A percentile compares a stretch with the other conserved stretches of the same genome.
These are phyloP conservation scores for Rhododendron vialii DNA, from an alignment of 148 eudicot species.

Conservation along the genomic window DNA sequence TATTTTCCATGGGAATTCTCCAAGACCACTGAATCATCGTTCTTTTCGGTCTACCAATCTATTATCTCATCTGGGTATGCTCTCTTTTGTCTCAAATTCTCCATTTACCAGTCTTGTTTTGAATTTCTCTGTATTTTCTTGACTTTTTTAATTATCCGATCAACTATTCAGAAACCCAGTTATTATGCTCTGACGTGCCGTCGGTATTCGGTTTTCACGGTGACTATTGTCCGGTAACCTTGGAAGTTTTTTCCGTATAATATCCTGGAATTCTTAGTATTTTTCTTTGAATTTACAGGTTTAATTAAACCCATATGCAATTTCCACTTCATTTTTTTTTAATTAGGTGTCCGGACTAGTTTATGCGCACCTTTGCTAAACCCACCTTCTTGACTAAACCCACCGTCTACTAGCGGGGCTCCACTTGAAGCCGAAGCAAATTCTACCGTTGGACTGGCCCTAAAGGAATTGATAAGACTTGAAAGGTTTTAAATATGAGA, in stretches of 20 bases:
- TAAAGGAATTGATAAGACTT: no score
- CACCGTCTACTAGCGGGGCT: no score
- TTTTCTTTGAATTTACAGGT: background rate
- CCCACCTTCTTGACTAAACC: no score
- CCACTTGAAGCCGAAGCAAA: no score
- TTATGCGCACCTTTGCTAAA: background rate
- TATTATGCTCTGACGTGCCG: background rate
- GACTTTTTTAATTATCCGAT: background rate
- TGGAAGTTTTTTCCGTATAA: background rate
- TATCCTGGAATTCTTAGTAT: background rate
- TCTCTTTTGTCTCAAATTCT: background rate
- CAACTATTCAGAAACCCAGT: background rate
- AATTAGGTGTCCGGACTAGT: background rate
- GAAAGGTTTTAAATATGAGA: no score
- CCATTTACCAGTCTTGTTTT: background rate
- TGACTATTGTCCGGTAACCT: background rate
- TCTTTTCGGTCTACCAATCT: background rate
- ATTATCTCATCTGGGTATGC: constrained; percentile 1
- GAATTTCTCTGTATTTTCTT: background rate
- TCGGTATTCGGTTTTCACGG: background rate
- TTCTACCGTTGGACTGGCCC: no score
- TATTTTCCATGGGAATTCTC: constrained; percentile 4
- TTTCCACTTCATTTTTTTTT: background rate
- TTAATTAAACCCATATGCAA: background rate
- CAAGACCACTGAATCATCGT: background rate